Conservation (phyloP, 352 stramenopile genomes). For the Pelagophyceae sp. region DNA sequence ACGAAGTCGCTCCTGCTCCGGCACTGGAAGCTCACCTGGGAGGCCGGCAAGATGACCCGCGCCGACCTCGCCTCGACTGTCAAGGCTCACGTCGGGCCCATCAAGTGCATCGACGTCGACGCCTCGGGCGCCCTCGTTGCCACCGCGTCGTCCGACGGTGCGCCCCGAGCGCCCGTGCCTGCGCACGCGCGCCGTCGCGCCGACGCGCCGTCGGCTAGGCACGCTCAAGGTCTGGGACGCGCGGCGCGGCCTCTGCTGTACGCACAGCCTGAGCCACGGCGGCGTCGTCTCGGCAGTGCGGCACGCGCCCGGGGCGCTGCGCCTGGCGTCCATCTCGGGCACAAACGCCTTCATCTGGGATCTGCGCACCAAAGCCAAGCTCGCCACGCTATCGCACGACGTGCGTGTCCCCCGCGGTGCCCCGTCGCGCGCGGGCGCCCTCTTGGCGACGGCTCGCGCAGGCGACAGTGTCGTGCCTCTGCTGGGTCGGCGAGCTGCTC, state of each 20-base stretch:
- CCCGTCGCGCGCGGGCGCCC: not conserved
- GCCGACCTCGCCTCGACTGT: constrained; percentile 8
- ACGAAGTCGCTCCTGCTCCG: not conserved
- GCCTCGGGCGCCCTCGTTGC: constrained; percentile 78
- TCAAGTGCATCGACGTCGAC: constrained; percentile 74
- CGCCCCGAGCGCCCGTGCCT: too few relatives aligned
- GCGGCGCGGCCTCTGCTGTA: constrained; percentile 55
- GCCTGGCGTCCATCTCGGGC: constrained; percentile 64
- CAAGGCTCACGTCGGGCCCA: constrained; percentile 53
- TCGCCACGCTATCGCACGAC: not conserved
- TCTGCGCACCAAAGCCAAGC: not conserved
- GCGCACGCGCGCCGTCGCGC: too few relatives aligned
- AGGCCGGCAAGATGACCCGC: not conserved
- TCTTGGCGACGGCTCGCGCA: too few relatives aligned
- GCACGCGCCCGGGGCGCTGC: constrained; percentile 57
- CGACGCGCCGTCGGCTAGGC: too few relatives aligned
- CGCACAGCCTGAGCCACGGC: constrained; percentile 79
- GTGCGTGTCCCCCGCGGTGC: not conserved
- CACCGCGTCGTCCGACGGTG: constrained; percentile 88
- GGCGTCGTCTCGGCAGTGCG: constrained; percentile 76
- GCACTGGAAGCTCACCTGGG: constrained; percentile 9
- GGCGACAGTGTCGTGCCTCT: too few relatives aligned
- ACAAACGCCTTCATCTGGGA: constrained; percentile 35
- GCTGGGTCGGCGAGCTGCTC: too few relatives aligned
- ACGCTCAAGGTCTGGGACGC: constrained; percentile 71